Evolutionary conservation across 306 rosid species (phyloP).

Genomic region (Castanea sativa): DNA sequence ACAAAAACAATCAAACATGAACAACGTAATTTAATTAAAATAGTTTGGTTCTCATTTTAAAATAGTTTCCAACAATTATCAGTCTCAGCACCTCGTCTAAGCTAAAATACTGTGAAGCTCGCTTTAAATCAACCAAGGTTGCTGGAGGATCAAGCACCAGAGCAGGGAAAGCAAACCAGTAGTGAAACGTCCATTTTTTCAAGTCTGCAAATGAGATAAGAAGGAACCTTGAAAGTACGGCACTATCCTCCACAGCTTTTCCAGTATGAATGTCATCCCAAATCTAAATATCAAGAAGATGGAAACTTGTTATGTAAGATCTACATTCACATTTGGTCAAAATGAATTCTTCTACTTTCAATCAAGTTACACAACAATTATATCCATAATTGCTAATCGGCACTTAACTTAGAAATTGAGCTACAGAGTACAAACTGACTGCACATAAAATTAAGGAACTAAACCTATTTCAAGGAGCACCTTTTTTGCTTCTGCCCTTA

Average conservation of each 20-base stretch:
- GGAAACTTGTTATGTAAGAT: slow-evolving; percentile 19
- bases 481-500: no score
- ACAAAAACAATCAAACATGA: no score
- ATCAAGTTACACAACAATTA: not conserved
- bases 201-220: slow-evolving; percentile 92
- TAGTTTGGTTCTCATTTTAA: no score
- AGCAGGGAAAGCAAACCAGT: slow-evolving; percentile 97
- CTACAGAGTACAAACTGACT: no score
- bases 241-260: slow-evolving; percentile 75
- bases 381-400: no score
- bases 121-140: slow-evolving; percentile 57
- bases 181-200: slow-evolving; percentile 84
- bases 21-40: no score
- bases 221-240: slow-evolving; percentile 78
- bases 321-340: not conserved
- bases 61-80: not conserved
- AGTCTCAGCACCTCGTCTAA: slow-evolving; percentile 55
- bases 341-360: not conserved
- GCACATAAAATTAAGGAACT: no score
- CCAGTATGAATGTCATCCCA: slow-evolving; percentile 88
- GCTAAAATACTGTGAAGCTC: slow-evolving; percentile 75
- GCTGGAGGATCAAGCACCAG: slow-evolving; percentile 88
- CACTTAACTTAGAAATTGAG: no score
- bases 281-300: slow-evolving; percentile 48
- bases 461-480: no score